Percentiles rank a stretch among this genome's conserved stretches.
Conservation (phyloP, 1,139 yeast species). For the Sugiyamaella paludigena region DNA sequence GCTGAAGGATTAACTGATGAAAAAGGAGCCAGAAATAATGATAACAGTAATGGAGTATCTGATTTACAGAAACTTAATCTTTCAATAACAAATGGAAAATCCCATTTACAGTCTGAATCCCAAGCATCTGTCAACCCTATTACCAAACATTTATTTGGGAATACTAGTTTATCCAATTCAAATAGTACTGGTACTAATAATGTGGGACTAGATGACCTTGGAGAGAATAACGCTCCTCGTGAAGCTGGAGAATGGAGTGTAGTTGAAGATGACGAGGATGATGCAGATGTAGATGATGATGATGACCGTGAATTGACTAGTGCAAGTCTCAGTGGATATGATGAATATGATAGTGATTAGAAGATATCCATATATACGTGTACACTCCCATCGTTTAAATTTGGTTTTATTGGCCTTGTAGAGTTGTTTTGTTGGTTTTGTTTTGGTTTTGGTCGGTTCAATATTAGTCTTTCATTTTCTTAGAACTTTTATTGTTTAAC, state of each 20-base stretch:
- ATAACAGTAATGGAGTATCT: no score
- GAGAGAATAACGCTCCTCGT: constrained; percentile 6
- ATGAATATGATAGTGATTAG: constrained; percentile 25
- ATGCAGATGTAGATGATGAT: constrained; percentile 22
- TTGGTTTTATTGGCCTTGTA: no score
- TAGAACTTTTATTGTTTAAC: no score
- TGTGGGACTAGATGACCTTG: no score
- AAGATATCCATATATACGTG: background rate
- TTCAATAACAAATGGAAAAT: background rate
- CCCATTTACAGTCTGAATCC: background rate
- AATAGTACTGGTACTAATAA: no score
- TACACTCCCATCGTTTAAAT: no score
- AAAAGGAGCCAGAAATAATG: no score
- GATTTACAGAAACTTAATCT: no score
- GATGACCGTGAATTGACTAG: constrained; percentile 26
- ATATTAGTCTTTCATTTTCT: background rate
- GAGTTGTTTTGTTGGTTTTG: background rate
- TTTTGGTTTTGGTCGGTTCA: background rate
- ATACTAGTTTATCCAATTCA: no score
- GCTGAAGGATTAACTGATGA: constrained; percentile 6
- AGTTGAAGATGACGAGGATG: constrained; percentile 19
- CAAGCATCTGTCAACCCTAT: no score
- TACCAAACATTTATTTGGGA: no score
- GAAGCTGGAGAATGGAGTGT: constrained; percentile 29
- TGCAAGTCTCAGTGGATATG: constrained; percentile 28